Percentiles rank a stretch among this genome's conserved stretches.
Evolutionary conservation across 1,284 basidiomycete genomes (phyloP).

Genomic region (Phenoliferia sp.): DNA sequence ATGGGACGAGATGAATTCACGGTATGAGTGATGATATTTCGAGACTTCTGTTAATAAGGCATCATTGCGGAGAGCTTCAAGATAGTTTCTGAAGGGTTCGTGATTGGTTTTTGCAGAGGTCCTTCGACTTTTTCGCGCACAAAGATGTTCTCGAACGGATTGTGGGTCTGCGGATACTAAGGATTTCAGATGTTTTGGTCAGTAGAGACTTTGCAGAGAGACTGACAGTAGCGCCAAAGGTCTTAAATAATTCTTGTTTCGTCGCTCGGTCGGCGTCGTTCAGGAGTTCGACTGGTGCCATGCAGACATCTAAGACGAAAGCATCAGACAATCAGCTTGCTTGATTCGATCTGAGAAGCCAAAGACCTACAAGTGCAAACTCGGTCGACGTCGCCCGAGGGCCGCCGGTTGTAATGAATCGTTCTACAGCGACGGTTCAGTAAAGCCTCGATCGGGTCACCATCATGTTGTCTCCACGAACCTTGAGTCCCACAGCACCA

Average conservation of each 20-base stretch:
- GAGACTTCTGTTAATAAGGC: not conserved
- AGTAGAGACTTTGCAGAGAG: not conserved
- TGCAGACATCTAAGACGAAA: conserved; percentile 8
- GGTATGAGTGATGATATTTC: too few species aligned
- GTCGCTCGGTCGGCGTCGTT: not conserved
- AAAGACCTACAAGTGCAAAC: not conserved
- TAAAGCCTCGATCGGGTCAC: conserved; percentile 5
- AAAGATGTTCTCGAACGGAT: conserved; percentile 3
- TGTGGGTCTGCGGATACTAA: conserved; percentile 1
- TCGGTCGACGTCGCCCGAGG: conserved; percentile 16
- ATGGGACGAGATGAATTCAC: too few species aligned
- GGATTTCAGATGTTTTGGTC: not conserved
- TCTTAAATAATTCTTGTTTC: not conserved
- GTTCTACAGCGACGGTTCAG: not conserved
- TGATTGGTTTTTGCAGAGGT: not conserved
- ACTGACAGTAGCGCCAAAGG: not conserved
- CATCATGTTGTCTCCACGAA: conserved; percentile 4
- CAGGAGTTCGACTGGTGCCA: conserved; percentile 8
- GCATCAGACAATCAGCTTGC: not conserved
- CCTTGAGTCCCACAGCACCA: conserved; percentile 27
- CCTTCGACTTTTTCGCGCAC: not conserved
- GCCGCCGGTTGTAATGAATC: conserved; percentile 22
- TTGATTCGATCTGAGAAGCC: not conserved
- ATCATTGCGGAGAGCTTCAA: not conserved
- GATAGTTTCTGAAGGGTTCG: not conserved